Evolutionary conservation across 2,329 filamentous ascomycete species (phyloP).

Genomic region (Penicillium sp.): DNA sequence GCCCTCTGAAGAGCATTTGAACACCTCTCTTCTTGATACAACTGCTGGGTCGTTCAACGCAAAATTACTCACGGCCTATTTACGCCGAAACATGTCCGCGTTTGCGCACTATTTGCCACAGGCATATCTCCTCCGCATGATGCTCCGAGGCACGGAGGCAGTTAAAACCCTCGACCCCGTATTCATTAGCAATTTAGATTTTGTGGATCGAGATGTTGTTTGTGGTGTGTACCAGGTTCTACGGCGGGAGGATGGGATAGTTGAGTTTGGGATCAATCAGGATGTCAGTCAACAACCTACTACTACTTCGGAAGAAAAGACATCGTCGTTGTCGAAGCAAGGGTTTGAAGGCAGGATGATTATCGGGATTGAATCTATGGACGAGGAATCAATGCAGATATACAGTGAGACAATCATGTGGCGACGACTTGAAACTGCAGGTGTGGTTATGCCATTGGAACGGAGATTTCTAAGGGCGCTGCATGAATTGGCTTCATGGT

Average conservation of each 20-base stretch:
- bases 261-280: constrained; percentile 28
- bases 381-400: constrained; percentile 19
- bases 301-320: background rate
- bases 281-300: too few relatives aligned
- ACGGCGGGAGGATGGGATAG: constrained; percentile 20
- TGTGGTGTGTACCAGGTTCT: constrained; percentile 30
- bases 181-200: constrained; percentile 25
- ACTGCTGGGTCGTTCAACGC: constrained; percentile 8
- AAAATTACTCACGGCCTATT: constrained; percentile 24
- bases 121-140: constrained; percentile 24
- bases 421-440: constrained; percentile 18
- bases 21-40: background rate
- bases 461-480: constrained; percentile 24
- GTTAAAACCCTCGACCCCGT: constrained; percentile 23
- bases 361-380: constrained; percentile 17
- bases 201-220: constrained; percentile 27
- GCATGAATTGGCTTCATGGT: constrained; percentile 34
- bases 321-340: constrained; percentile 8
- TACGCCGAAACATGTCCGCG: constrained; percentile 31
- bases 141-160: constrained; percentile 13
- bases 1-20: background rate
- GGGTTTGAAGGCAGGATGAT: constrained; percentile 22
- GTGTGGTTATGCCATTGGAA: constrained; percentile 27
- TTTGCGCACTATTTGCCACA: constrained; percentile 31
- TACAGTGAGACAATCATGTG: constrained; percentile 31